These are phyloP conservation scores for Hanseniaspora clermontiae DNA, from an alignment of 805 yeast species.

Conservation along the genomic window DNA sequence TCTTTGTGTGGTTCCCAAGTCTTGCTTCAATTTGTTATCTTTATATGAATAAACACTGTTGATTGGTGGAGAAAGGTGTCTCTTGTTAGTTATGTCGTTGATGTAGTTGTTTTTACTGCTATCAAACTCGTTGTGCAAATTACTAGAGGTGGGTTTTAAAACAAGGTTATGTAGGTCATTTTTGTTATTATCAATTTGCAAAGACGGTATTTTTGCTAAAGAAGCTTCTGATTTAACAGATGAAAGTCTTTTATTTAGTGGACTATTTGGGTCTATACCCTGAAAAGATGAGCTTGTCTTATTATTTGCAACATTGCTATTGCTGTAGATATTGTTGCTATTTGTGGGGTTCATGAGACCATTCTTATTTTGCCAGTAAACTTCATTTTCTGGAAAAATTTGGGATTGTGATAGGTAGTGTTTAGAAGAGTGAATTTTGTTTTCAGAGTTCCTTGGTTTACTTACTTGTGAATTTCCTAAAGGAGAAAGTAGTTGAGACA, in stretches of 20 bases:
- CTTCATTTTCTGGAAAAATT: slow-evolving; percentile 13
- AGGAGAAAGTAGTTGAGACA: not conserved
- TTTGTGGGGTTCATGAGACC: not conserved
- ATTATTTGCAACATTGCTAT: not conserved
- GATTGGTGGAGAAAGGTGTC: slow-evolving; percentile 1
- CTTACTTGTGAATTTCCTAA: not conserved
- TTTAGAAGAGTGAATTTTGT: not conserved
- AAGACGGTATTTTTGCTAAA: not conserved
- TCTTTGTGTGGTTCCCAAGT: not conserved
- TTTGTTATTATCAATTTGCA: not conserved
- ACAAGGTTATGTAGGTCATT: not conserved
- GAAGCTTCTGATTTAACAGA: slow-evolving; percentile 7
- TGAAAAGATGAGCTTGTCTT: not conserved
- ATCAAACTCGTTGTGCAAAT: not conserved
- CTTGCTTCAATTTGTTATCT: not conserved
- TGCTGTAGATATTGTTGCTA: not conserved
- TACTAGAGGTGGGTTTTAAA: not conserved
- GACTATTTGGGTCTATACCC: not conserved
- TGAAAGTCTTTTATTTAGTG: not conserved
- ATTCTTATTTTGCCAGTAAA: slow-evolving; percentile 1
- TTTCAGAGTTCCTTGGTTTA: not conserved
- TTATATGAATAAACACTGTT: not conserved
- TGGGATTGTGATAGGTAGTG: slow-evolving; percentile 8
- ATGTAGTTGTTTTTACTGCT: not conserved
- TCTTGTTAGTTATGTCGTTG: slow-evolving; percentile 12